phyloP scores from a whole-genome alignment of 495 filamentous ascomycete species.

The Penicillium desertorum region DNA sequence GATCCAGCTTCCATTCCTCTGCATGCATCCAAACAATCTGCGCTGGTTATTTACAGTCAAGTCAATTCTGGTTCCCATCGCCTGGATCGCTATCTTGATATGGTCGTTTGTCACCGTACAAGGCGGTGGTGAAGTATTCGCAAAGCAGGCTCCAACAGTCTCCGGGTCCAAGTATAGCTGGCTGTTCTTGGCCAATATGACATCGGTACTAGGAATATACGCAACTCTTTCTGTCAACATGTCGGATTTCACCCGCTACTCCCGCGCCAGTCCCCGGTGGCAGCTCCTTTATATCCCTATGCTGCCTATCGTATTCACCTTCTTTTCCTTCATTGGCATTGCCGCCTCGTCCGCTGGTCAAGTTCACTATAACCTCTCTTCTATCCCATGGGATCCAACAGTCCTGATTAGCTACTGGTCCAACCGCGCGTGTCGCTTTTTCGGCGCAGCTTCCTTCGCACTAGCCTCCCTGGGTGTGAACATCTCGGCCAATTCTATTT shows the following conservation, averaged over 20 bases:
- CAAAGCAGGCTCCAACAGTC: conserved; percentile 33
- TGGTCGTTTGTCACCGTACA: conserved; percentile 48
- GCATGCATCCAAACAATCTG: conserved; percentile 45
- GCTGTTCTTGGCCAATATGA: conserved; percentile 46
- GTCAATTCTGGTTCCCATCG: conserved; percentile 44
- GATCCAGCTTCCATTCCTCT: conserved; percentile 48
- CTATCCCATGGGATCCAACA: conserved; percentile 48
- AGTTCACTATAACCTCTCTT: conserved; percentile 36
- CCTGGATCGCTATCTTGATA: conserved; percentile 49
- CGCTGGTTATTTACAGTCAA: conserved; percentile 50
- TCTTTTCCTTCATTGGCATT: conserved; percentile 52
- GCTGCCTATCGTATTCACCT: conserved; percentile 50
- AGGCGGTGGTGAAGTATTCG: conserved; percentile 34
- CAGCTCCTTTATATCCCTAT: conserved; percentile 50
- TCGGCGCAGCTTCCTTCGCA: conserved; percentile 49
- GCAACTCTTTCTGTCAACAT: conserved; percentile 44
- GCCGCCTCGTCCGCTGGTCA: conserved; percentile 47
- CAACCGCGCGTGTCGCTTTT: conserved; percentile 53
- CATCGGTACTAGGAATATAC: conserved; percentile 46
- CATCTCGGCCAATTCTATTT: conserved; percentile 65
- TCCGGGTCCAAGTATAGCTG: conserved; percentile 43
- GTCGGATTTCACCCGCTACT: conserved; percentile 52
- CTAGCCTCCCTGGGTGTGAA: conserved; percentile 53
- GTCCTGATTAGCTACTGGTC: conserved; percentile 46
- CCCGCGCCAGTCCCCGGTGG: conserved; percentile 43